Conservation (phyloP, 768 basidiomycete genomes). For the Russula ochroleuca region DNA sequence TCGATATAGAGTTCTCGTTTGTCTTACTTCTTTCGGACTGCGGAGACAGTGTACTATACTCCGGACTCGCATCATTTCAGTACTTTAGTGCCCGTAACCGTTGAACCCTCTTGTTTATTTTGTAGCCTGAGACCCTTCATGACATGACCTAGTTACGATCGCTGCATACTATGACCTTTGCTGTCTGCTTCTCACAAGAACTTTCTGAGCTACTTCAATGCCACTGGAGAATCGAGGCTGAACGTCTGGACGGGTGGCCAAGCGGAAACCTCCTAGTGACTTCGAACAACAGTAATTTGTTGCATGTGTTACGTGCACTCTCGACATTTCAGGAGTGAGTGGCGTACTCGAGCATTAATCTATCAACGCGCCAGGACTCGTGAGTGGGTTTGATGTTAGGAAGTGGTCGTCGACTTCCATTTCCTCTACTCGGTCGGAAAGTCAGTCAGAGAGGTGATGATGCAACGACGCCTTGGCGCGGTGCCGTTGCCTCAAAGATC, state of each 20-base stretch:
- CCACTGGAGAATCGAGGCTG: no score
- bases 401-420: conserved; percentile 30
- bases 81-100: no score
- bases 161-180: conserved; percentile 36
- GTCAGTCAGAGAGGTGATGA: background rate
- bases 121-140: background rate
- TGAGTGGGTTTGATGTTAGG: no score
- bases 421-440: conserved; percentile 32
- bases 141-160: background rate
- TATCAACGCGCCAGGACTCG: background rate
- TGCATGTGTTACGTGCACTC: background rate
- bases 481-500: conserved; percentile 44
- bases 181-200: conserved; percentile 38
- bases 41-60: background rate
- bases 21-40: background rate
- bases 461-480: conserved; percentile 30
- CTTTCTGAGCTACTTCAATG: conserved; percentile 40
- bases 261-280: background rate
- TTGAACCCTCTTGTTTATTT: background rate
- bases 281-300: background rate
- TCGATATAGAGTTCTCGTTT: background rate
- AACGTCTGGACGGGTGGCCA: background rate
- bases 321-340: background rate
- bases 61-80: background rate
- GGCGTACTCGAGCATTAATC: background rate